These are phyloP conservation scores for Achaetomium macrosporum DNA, from an alignment of 2,329 filamentous ascomycete species.

Conservation along the genomic window DNA sequence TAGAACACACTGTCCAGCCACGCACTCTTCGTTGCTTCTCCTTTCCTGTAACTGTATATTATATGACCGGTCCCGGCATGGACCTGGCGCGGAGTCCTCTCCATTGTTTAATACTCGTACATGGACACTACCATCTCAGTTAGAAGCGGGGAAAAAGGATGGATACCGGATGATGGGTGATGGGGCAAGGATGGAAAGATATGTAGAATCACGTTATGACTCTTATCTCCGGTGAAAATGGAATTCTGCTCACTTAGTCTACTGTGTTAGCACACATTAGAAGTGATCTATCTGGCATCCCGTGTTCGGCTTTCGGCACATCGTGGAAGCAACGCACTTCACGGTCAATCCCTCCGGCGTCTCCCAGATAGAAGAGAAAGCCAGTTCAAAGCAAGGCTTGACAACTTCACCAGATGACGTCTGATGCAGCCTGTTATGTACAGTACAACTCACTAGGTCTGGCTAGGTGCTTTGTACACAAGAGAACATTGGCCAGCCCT, in stretches of 20 bases:
- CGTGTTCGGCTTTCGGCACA: no score
- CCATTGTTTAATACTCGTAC: constrained; percentile 3
- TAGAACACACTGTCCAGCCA: neutral
- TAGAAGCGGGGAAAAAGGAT: neutral
- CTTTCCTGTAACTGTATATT: constrained; percentile 5
- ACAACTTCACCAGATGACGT: no score
- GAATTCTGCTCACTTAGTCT: neutral
- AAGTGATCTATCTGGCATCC: neutral
- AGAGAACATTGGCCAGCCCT: neutral
- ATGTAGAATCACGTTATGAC: constrained; percentile 7
- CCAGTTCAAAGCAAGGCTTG: no score
- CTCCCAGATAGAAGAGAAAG: no score
- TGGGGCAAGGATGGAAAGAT: neutral
- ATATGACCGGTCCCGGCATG: neutral
- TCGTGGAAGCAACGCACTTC: no score
- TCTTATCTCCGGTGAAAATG: neutral
- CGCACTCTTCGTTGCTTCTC: neutral
- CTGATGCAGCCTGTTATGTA: no score
- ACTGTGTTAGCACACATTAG: neutral
- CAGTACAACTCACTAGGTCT: no score
- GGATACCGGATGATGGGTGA: neutral
- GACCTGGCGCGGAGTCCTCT: neutral
- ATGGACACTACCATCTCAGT: neutral
- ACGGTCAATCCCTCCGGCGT: no score
- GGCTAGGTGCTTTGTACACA: no score